A percentile compares a stretch with the other conserved stretches of the same genome.
Evolutionary conservation across 2,329 filamentous ascomycete species (phyloP).

Genomic region (Aspergillus vadensis): DNA sequence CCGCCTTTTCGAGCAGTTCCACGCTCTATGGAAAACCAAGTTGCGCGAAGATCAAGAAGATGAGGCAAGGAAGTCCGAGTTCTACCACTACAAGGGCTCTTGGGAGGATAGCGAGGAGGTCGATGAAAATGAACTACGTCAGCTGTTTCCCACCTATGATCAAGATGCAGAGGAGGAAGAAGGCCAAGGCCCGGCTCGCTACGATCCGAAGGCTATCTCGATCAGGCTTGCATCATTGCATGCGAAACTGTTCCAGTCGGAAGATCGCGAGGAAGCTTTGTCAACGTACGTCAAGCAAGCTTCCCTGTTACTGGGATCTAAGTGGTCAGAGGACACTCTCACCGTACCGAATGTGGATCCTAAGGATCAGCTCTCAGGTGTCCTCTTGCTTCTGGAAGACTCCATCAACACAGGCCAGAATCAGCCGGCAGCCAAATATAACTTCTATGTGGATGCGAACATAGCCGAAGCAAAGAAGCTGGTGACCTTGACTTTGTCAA

Average conservation of each 20-base stretch:
- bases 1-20: slow-evolving; percentile 70
- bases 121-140: slow-evolving; percentile 72
- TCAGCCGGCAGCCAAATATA: slow-evolving; percentile 61
- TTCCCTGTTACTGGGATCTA: slow-evolving; percentile 36
- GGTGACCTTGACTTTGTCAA: slow-evolving; percentile 66
- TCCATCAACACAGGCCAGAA: slow-evolving; percentile 54
- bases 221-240: slow-evolving; percentile 65
- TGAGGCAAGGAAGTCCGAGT: slow-evolving; percentile 69
- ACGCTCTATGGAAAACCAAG: slow-evolving; percentile 76
- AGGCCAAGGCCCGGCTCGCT: slow-evolving; percentile 26
- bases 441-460: slow-evolving; percentile 87
- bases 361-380: slow-evolving; percentile 63
- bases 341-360: slow-evolving; percentile 36
- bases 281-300: slow-evolving; percentile 39
- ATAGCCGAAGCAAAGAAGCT: slow-evolving; percentile 73
- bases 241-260: slow-evolving; percentile 43
- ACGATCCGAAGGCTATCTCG: slow-evolving; percentile 58
- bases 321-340: slow-evolving; percentile 30
- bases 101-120: slow-evolving; percentile 74
- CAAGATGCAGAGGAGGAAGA: slow-evolving; percentile 49
- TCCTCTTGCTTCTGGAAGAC: slow-evolving; percentile 67
- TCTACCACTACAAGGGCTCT: slow-evolving; percentile 82
- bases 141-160: slow-evolving; percentile 79
- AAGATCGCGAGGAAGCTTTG: slow-evolving; percentile 34
- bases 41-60: slow-evolving; percentile 75